phyloP scores from a whole-genome alignment of 2,329 filamentous ascomycete species.

The Colletotrichum sublineola region DNA sequence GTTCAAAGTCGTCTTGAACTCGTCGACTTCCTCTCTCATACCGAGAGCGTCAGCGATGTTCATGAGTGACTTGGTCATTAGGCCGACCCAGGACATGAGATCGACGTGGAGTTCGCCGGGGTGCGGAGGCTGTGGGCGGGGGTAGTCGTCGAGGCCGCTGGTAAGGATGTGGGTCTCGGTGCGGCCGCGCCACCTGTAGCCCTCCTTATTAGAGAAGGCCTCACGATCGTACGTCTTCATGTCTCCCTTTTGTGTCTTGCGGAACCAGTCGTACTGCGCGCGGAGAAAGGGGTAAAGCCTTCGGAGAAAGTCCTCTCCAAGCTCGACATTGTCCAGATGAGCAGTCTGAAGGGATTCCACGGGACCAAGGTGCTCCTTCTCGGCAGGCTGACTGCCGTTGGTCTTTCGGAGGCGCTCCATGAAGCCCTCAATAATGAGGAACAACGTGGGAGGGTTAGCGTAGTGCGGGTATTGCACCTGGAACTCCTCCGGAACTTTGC shows the following conservation, averaged over 20 bases:
- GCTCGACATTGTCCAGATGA: conserved; percentile 75
- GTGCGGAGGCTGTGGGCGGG: conserved; percentile 91
- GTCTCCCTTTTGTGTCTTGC: conserved; percentile 89
- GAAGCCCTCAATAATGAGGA: conserved; percentile 88
- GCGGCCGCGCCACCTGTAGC: conserved; percentile 93
- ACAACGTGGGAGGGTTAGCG: conserved; percentile 95
- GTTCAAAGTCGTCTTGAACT: conserved; percentile 78
- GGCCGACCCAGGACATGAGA: conserved; percentile 95
- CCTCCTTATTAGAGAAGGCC: conserved; percentile 90
- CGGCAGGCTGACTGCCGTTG: conserved; percentile 60
- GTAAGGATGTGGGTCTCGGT: conserved; percentile 89
- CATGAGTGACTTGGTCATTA: conserved; percentile 89
- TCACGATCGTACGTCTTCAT: conserved; percentile 92
- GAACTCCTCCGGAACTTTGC: conserved; percentile 94
- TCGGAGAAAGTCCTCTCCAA: conserved; percentile 78
- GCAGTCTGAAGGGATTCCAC: conserved; percentile 69
- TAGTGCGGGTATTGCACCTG: conserved; percentile 97
- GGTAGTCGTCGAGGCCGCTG: conserved; percentile 96
- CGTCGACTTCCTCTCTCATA: conserved; percentile 79
- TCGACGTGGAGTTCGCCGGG: conserved; percentile 96
- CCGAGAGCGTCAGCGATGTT: conserved; percentile 84
- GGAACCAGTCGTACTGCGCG: conserved; percentile 95
- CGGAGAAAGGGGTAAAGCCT: conserved; percentile 88
- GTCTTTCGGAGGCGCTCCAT: conserved; percentile 79
- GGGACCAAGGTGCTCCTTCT: conserved; percentile 59